Evolutionary conservation across 805 yeast species (phyloP).

Genomic region (Candida yuanshanica): DNA sequence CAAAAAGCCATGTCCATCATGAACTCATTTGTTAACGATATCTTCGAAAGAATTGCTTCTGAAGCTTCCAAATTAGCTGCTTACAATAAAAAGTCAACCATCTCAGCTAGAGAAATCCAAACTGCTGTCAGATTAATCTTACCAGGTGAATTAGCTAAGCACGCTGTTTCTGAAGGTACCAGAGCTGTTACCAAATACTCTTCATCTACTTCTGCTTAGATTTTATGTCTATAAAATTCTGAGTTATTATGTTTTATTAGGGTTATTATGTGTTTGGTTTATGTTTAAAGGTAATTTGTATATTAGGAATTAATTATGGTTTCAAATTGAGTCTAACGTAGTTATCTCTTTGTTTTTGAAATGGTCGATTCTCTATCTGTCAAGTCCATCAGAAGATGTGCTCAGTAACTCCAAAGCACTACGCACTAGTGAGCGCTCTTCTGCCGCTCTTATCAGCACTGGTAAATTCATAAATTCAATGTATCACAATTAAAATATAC

Average conservation of each 20-base stretch:
- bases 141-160: conserved; percentile 98
- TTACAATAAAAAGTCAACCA: conserved; percentile 96
- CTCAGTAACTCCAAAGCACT: no score
- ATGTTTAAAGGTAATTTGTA: conserved; percentile 23
- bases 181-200: conserved; percentile 97
- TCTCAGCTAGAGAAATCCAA: conserved; percentile 97
- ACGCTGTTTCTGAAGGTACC: conserved; percentile 98
- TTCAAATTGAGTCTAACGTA: conserved; percentile 7
- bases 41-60: conserved; percentile 95
- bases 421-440: no score
- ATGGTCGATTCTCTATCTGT: no score
- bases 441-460: no score
- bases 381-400: no score
- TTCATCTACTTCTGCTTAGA: conserved; percentile 45
- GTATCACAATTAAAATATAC: no score
- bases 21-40: conserved; percentile 97
- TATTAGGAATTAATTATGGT: conserved; percentile 27
- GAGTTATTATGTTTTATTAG: conserved; percentile 17
- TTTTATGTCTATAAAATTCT: conserved; percentile 4
- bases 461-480: no score
- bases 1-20: conserved; percentile 97
- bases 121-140: conserved; percentile 97
- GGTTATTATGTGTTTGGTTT: conserved; percentile 24
- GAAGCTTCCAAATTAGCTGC: conserved; percentile 99
- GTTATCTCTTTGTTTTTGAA: no score